These are phyloP conservation scores for Ilyonectria mors-panacis DNA, from an alignment of 2,329 filamentous ascomycete species.

Conservation along the genomic window DNA sequence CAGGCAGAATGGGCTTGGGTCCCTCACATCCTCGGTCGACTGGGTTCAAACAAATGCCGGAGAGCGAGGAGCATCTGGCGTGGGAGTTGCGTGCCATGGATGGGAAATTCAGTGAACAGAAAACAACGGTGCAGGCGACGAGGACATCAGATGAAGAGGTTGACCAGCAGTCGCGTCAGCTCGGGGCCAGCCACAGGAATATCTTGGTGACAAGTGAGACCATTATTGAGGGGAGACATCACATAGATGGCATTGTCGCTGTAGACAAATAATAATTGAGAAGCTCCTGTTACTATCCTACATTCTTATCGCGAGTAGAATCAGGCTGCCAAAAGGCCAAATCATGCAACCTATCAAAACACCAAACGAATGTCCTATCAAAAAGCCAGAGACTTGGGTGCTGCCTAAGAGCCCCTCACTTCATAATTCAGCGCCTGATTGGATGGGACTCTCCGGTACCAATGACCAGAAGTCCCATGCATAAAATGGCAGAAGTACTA, in stretches of 20 bases:
- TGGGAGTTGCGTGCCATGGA: constrained; percentile 22
- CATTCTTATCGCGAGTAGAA: neutral
- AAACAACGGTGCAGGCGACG: neutral
- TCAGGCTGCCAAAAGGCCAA: neutral
- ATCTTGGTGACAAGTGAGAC: constrained; percentile 16
- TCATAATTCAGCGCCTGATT: neutral
- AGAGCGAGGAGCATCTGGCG: constrained; percentile 31
- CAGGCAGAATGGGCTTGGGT: neutral
- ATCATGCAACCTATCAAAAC: neutral
- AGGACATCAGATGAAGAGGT: neutral
- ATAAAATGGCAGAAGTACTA: constrained; percentile 1
- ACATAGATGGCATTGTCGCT: neutral
- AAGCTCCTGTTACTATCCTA: too few species aligned
- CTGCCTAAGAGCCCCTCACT: neutral
- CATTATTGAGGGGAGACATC: constrained; percentile 3
- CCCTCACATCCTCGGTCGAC: neutral
- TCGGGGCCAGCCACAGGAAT: neutral
- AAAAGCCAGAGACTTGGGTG: neutral
- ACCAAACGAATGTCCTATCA: neutral
- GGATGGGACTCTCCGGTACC: neutral
- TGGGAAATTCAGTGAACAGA: neutral
- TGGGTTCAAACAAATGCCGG: constrained; percentile 16
- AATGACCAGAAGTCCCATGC: constrained; percentile 13
- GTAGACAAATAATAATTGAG: too few species aligned
- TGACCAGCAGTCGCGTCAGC: neutral